Evolutionary conservation across 331 rosid genomes (phyloP), one percentile per base, ranked within the genome.

Genomic region (Saraca asoca): DNA sequence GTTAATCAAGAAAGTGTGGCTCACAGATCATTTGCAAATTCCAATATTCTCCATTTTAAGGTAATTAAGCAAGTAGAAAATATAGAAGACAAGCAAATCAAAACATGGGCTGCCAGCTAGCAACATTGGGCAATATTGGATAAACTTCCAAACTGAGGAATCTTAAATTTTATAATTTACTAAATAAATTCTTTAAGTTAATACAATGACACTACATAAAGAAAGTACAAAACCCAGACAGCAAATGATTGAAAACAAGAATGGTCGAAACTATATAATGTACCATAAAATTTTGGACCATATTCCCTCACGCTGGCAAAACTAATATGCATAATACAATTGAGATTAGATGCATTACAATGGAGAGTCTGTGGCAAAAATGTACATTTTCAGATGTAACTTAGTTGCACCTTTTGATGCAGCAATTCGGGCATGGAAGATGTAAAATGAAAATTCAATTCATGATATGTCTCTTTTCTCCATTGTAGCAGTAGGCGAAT

Each of bases 371-470:
- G 17, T 2, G 6, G 10, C 51, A 46, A 35, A 45, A 57, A 68
- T 12, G 39, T 76, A 53, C 44, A 43, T 6, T 43, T 31, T 55
- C 35, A 59, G 62, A 50, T 57, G 52, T 7, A 61, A 65, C 65
- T 58, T 41, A 65, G 71, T 55, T 70, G 68, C 56, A 50, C 24
- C 74, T 59, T 74, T 59, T 33, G 64, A 42, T 50, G 43, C 43
- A 58, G 38, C 15, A 19, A 70, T 49, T 39, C 17, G n/a, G 17
- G 35, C 13, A n/a, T n/a, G n/a, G 0, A 18, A 42, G 46, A 45
- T 51, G 58, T 52, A 57, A 62, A 55, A 69, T 29, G 44, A 70
- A 7, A 41, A 38, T 7, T 16, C 60, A 41, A 20, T 39, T 61
- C 62, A 43, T 5, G 37, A 39, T 20, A 10, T 37, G 19, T 16